Percentiles rank a stretch among this genome's conserved stretches.
Conservation (phyloP, 2,329 filamentous ascomycete species). For the Colletotrichum sp. region DNA sequence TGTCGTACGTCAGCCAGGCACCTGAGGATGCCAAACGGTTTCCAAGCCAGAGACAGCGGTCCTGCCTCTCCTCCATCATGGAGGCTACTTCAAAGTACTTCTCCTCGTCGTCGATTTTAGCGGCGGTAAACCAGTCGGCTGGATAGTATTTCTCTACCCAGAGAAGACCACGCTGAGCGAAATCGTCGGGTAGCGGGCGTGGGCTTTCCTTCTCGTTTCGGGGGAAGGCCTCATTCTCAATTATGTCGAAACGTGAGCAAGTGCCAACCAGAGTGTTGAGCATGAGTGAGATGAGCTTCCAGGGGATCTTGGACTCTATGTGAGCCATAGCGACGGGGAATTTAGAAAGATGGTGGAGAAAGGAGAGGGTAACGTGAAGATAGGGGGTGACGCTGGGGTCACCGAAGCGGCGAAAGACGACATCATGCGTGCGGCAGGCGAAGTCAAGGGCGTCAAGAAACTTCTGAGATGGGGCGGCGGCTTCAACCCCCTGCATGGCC, state of each 20-base stretch:
- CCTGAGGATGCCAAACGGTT: conserved; percentile 46
- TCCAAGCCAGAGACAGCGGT: conserved; percentile 65
- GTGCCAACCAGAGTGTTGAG: conserved; percentile 39
- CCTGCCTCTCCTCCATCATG: conserved; percentile 60
- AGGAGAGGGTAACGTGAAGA: conserved; percentile 66
- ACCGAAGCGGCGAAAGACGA: neutral
- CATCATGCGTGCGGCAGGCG: neutral
- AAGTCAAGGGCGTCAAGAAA: conserved; percentile 68
- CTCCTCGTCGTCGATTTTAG: conserved; percentile 70
- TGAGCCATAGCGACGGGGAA: conserved; percentile 46
- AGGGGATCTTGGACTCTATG: conserved; percentile 54
- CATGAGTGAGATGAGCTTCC: conserved; percentile 51
- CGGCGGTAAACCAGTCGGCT: conserved; percentile 59
- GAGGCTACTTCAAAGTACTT: conserved; percentile 66
- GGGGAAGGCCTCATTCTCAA: conserved; percentile 50
- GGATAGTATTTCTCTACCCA: conserved; percentile 67
- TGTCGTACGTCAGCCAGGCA: conserved; percentile 53
- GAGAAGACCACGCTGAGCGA: conserved; percentile 65
- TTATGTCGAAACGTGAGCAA: neutral
- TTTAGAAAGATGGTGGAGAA: conserved; percentile 53
- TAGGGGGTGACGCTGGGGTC: conserved; percentile 44
- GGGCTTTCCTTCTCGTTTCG: conserved; percentile 45
- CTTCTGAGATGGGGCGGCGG: fast-evolving
- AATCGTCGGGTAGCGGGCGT: conserved; percentile 72
- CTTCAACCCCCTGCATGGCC: neutral